Percentiles rank a stretch among this genome's conserved stretches.
Evolutionary conservation across 257 asterid species (phyloP).

Genomic region (Linaria vulgaris): DNA sequence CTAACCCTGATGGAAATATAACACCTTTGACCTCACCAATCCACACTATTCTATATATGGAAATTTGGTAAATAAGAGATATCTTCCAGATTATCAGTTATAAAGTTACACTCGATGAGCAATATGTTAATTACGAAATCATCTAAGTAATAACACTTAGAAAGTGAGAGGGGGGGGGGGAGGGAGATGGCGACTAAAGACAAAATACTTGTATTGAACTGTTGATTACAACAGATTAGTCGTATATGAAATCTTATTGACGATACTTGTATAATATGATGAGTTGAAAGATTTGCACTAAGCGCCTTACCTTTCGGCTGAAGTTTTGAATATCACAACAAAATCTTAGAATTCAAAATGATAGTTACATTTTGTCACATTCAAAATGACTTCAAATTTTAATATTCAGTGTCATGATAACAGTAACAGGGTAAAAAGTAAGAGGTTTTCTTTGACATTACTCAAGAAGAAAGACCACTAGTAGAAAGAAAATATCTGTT

Average conservation of each 20-base stretch:
- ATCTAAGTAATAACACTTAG: no score
- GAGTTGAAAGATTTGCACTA: slow-evolving; percentile 38
- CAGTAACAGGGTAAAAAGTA: slow-evolving; percentile 31
- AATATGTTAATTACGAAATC: slow-evolving; percentile 5
- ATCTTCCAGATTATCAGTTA: slow-evolving; percentile 11
- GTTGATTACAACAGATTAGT: slow-evolving; percentile 19
- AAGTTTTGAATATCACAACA: slow-evolving; percentile 48
- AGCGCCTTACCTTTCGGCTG: slow-evolving; percentile 53
- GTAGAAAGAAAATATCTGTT: slow-evolving; percentile 36
- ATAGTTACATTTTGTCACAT: slow-evolving; percentile 35
- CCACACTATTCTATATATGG: slow-evolving; percentile 25
- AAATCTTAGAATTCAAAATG: slow-evolving; percentile 43
- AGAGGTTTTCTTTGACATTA: slow-evolving; percentile 30
- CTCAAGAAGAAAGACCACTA: slow-evolving; percentile 50
- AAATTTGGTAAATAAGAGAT: slow-evolving; percentile 11
- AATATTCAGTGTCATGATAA: slow-evolving; percentile 32
- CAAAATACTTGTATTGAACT: slow-evolving; percentile 12
- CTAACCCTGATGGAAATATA: slow-evolving; percentile 43
- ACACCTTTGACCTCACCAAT: slow-evolving; percentile 42
- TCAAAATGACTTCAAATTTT: slow-evolving; percentile 27
- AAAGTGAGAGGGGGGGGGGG: no score
- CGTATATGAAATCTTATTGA: slow-evolving; percentile 32
- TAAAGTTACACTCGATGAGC: not conserved
- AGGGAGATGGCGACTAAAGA: not conserved
- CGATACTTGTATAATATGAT: slow-evolving; percentile 28